A percentile compares a stretch with the other conserved stretches of the same genome.
Conservation (phyloP, 768 basidiomycete species). For the Leccinum sublutescens region DNA sequence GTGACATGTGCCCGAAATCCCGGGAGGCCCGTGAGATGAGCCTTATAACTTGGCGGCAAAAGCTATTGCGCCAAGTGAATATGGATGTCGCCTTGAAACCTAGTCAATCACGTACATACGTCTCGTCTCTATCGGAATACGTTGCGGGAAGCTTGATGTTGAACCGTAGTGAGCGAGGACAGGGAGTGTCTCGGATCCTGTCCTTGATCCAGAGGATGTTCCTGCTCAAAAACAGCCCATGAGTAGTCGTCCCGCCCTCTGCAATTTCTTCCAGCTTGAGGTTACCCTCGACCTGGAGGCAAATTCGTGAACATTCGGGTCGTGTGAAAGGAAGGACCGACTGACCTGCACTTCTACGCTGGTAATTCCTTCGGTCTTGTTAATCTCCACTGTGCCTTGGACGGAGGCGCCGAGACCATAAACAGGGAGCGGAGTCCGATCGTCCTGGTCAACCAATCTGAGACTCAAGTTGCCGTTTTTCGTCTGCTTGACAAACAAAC, state of each 20-base stretch:
- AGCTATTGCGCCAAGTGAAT: slow-evolving; percentile 39
- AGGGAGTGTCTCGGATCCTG: slow-evolving; percentile 36
- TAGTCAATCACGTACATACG: slow-evolving; percentile 48
- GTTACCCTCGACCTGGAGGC: slow-evolving; percentile 55
- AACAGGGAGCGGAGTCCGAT: slow-evolving; percentile 49
- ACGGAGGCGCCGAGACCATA: slow-evolving; percentile 54
- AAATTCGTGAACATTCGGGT: not conserved
- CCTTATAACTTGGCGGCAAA: slow-evolving; percentile 68
- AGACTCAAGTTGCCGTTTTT: slow-evolving; percentile 53
- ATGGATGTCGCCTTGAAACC: not conserved
- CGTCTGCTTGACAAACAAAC: slow-evolving; percentile 58
- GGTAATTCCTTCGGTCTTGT: slow-evolving; percentile 53
- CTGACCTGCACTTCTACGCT: slow-evolving; percentile 65
- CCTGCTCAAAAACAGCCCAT: slow-evolving; percentile 51
- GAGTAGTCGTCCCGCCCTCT: slow-evolving; percentile 58
- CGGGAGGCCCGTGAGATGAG: slow-evolving; percentile 67
- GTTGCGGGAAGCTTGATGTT: slow-evolving; percentile 54
- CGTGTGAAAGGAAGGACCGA: not conserved
- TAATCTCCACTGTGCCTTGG: slow-evolving; percentile 55
- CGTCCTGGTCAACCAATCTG: slow-evolving; percentile 51
- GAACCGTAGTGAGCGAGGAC: slow-evolving; percentile 56
- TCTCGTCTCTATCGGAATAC: slow-evolving; percentile 53
- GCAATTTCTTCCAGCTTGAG: slow-evolving; percentile 61
- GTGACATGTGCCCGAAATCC: slow-evolving; percentile 67
- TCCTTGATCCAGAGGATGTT: slow-evolving; percentile 59